Evolutionary conservation across 169 alveolate genomes (phyloP).

Genomic region (Cryptosporidium meleagridis): DNA sequence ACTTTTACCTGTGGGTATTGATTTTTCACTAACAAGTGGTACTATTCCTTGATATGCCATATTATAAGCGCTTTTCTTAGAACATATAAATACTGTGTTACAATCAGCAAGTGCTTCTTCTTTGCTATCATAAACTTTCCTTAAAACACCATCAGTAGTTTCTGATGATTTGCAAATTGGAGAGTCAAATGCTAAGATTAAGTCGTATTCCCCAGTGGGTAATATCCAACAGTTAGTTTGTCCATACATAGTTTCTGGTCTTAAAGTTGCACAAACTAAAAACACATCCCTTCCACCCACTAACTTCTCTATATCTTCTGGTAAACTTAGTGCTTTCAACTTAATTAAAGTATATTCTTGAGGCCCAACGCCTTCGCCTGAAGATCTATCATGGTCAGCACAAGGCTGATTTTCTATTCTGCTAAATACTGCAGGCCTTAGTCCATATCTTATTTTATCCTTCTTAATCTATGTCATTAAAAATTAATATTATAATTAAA

Average conservation of each 20-base stretch:
- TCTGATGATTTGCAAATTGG: slow-evolving; percentile 17
- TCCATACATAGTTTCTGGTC: slow-evolving; percentile 99
- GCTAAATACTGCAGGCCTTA: slow-evolving; percentile 73
- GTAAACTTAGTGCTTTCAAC: slow-evolving; percentile 85
- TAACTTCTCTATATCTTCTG: slow-evolving; percentile 76
- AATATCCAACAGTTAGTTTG: slow-evolving; percentile 97
- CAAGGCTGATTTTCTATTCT: slow-evolving; percentile 94
- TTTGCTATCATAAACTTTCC: slow-evolving; percentile 62
- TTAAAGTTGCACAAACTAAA: slow-evolving; percentile 97
- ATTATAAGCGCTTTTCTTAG: slow-evolving; percentile 87
- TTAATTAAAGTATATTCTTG: slow-evolving; percentile 98
- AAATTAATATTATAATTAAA: not conserved
- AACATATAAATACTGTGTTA: slow-evolving; percentile 80
- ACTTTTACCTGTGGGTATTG: not conserved
- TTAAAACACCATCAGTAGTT: slow-evolving; percentile 71
- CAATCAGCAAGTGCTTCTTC: slow-evolving; percentile 74
- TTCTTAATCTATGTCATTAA: slow-evolving; percentile 17
- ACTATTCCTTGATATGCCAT: slow-evolving; percentile 94
- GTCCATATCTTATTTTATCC: slow-evolving; percentile 56
- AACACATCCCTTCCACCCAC: slow-evolving; percentile 84
- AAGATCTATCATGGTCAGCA: slow-evolving; percentile 97
- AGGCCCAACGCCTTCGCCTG: slow-evolving; percentile 95
- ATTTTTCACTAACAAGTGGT: slow-evolving; percentile 45
- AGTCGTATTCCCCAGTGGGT: slow-evolving; percentile 94
- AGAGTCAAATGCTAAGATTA: slow-evolving; percentile 82